phyloP scores from a whole-genome alignment of 176 grass and related monocot genomes.

The Secale cereale region DNA sequence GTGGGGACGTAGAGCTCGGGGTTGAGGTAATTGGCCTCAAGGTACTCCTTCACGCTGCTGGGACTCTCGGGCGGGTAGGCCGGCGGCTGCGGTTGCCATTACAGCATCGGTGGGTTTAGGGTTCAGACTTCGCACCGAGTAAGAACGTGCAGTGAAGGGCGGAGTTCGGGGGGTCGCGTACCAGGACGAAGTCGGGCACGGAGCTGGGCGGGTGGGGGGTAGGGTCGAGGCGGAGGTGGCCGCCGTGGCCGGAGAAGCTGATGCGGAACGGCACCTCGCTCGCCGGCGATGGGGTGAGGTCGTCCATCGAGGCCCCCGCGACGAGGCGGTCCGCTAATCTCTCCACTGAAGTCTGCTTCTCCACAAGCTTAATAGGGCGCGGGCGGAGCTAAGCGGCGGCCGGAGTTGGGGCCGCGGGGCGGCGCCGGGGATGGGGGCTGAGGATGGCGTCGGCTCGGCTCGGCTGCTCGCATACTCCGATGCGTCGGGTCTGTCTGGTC shows the following conservation, averaged over 20 bases:
- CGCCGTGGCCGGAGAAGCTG: constrained; percentile 77
- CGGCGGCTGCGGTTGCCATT: constrained; percentile 50
- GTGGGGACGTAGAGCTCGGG: constrained; percentile 72
- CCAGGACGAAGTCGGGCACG: constrained; percentile 77
- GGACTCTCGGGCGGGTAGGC: constrained; percentile 65
- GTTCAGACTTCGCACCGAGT: constrained; percentile 20
- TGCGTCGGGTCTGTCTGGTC: neutral
- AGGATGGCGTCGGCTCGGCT: constrained; percentile 4
- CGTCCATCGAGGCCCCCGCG: constrained; percentile 32
- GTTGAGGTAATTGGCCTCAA: constrained; percentile 75
- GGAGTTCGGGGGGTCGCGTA: constrained; percentile 19
- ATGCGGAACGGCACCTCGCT: constrained; percentile 76
- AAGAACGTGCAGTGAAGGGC: neutral
- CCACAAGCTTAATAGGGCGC: neutral
- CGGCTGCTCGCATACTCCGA: neutral
- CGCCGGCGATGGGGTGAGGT: constrained; percentile 35
- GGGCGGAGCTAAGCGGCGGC: neutral
- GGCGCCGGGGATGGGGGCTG: neutral
- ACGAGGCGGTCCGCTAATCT: neutral
- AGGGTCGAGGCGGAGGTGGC: constrained; percentile 81
- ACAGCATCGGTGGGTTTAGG: constrained; percentile 27
- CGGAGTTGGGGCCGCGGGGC: neutral
- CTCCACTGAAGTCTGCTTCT: neutral
- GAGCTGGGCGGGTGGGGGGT: constrained; percentile 25
- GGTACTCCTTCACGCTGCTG: constrained; percentile 58